A percentile compares a stretch with the other conserved stretches of the same genome.
Evolutionary conservation across 257 asterid species (phyloP).

Genomic region (Linderniella brevidens): DNA sequence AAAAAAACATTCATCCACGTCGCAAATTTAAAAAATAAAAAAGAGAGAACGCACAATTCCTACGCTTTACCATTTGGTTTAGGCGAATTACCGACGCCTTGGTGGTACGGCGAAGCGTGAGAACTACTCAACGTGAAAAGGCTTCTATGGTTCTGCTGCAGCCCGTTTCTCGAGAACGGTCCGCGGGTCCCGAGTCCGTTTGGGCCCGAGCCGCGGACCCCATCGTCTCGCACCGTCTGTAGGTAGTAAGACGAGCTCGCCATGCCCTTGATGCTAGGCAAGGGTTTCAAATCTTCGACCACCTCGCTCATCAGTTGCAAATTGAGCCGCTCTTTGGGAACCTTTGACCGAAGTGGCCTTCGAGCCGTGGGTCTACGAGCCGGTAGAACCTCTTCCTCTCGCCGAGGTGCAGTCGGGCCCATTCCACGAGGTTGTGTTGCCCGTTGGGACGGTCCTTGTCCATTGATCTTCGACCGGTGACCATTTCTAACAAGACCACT

Average conservation of each 20-base stretch:
- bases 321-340: slow-evolving; percentile 40
- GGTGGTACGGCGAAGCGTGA: too few relatives aligned
- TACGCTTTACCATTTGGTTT: too few relatives aligned
- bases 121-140: too few relatives aligned
- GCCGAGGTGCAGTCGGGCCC: slow-evolving; percentile 46
- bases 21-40: too few relatives aligned
- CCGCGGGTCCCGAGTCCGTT: too few relatives aligned
- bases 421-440: slow-evolving; percentile 43
- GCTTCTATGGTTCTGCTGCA: too few relatives aligned
- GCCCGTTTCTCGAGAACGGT: too few relatives aligned
- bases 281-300: slow-evolving; percentile 34
- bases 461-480: slow-evolving; percentile 50
- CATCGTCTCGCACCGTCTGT: too few relatives aligned
- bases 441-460: slow-evolving; percentile 53
- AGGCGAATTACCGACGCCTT: too few relatives aligned
- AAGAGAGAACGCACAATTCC: too few relatives aligned
- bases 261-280: slow-evolving; percentile 42
- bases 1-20: too few relatives aligned
- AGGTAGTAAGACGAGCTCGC: slow-evolving; percentile 44
- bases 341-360: slow-evolving; percentile 49
- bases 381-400: slow-evolving; percentile 36
- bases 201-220: slow-evolving; percentile 29
- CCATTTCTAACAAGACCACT: slow-evolving; percentile 40
- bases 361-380: slow-evolving; percentile 40
- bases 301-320: slow-evolving; percentile 54